Conservation (phyloP, 331 rosid genomes). For the Quercus tomentella region DNA sequence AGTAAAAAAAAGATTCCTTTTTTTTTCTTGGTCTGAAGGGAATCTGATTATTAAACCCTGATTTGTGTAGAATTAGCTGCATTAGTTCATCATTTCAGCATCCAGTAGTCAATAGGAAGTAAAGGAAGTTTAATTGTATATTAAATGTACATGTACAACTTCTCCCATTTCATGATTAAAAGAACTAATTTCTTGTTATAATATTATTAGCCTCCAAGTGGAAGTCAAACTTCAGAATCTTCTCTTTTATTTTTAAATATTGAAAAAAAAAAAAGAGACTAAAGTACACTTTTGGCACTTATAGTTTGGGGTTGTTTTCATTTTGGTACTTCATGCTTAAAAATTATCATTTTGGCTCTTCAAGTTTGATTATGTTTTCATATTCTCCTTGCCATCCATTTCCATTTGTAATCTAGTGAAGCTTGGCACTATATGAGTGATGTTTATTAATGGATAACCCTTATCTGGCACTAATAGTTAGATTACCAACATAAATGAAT, state of each 20-base stretch:
- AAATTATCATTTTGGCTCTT: no score
- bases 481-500: no score
- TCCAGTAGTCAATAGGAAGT: not conserved
- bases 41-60: not conserved
- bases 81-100: not conserved
- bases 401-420: no score
- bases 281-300: no score
- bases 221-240: not conserved
- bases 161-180: not conserved
- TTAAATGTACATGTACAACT: not conserved
- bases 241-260: not conserved
- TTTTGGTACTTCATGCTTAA: no score
- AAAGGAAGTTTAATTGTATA: not conserved
- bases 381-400: no score
- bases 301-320: no score
- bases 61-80: constrained; percentile 1
- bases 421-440: no score
- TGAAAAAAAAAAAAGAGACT: not conserved
- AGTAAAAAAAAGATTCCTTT: not conserved
- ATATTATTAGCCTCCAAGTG: not conserved
- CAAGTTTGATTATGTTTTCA: no score
- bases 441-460: no score
- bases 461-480: no score
- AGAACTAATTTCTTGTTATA: no score
- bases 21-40: not conserved